phyloP scores from a whole-genome alignment of 2,329 filamentous ascomycete genomes.

The Arthrobotrys megalospora region DNA sequence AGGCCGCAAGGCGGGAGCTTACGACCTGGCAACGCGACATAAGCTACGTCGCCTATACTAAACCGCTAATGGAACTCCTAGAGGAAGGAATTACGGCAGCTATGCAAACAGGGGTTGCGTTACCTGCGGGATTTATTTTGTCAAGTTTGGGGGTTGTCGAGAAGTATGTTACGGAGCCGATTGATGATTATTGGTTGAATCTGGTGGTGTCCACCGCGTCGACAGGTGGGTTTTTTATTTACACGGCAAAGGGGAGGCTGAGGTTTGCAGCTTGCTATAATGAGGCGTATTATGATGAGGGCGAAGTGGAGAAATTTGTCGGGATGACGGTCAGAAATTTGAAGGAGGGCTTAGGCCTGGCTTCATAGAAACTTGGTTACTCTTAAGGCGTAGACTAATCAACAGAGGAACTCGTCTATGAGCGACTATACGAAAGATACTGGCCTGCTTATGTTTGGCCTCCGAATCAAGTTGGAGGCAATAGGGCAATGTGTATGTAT shows the following conservation, averaged over 20 bases:
- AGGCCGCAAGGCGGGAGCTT: not conserved
- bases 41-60: conserved; percentile 8
- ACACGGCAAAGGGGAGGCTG: conserved; percentile 20
- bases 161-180: conserved; percentile 20
- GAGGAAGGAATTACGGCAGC: not conserved
- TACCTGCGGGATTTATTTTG: not conserved
- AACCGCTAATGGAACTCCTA: not conserved
- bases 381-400: no score
- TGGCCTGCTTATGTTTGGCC: no score
- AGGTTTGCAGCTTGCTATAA: conserved; percentile 29
- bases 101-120: not conserved
- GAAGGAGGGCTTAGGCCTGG: not conserved
- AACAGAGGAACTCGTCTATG: no score
- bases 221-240: conserved; percentile 8
- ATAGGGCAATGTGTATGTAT: no score
- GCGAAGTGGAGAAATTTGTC: not conserved
- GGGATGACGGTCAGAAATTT: not conserved
- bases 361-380: no score
- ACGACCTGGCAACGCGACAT: conserved; percentile 9
- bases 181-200: conserved; percentile 42
- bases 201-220: not conserved
- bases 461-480: no score
- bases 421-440: no score
- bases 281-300: conserved; percentile 7
- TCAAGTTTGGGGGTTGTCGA: conserved; percentile 26